These are phyloP conservation scores for Gossypium australe DNA, from an alignment of 345 rosid genomes.

Conservation along the genomic window DNA sequence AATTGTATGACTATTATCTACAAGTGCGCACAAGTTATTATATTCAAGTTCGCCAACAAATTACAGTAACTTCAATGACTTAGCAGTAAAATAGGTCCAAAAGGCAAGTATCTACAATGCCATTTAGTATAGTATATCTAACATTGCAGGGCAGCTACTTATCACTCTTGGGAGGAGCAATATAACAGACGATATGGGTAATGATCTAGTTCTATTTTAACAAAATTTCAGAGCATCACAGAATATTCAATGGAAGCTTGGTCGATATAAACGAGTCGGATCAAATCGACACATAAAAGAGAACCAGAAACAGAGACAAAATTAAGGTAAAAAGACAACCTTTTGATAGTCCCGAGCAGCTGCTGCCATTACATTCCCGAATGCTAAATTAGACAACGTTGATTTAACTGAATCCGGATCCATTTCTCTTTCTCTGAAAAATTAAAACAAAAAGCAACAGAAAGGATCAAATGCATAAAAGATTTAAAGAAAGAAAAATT, in stretches of 20 bases:
- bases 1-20: neutral
- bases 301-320: neutral
- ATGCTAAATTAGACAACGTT: slow-evolving; percentile 75
- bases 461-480: neutral
- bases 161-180: neutral
- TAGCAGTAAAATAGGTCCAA: neutral
- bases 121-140: neutral
- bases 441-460: neutral
- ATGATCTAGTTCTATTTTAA: neutral
- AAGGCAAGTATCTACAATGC: neutral
- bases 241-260: neutral
- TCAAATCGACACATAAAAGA: neutral
- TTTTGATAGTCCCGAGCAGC: slow-evolving; percentile 93
- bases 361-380: slow-evolving; percentile 95
- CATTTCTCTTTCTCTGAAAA: slow-evolving; percentile 34
- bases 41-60: neutral
- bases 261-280: too few species aligned
- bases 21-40: neutral
- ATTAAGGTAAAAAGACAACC: slow-evolving; percentile 25
- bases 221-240: neutral
- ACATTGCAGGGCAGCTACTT: neutral
- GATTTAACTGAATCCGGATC: slow-evolving; percentile 90
- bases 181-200: neutral
- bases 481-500: neutral
- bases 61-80: neutral